phyloP scores from a whole-genome alignment of 345 rosid species.

The Bruguiera parviflora region DNA sequence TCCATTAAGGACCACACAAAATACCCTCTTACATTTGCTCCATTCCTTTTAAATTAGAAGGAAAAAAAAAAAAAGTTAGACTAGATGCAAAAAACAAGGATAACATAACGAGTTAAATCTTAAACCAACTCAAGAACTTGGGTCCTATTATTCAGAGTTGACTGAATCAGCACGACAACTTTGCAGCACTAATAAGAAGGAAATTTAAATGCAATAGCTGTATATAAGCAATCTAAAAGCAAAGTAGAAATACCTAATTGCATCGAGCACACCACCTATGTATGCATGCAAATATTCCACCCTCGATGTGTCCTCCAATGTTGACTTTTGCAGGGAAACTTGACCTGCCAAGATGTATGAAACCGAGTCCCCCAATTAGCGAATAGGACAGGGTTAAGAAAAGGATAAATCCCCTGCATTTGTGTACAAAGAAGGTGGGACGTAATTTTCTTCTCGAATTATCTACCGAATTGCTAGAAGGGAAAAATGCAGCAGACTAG shows the following conservation, averaged over 20 bases:
- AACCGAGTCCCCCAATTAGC: neutral
- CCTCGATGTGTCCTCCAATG: constrained; percentile 44
- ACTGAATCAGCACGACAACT: too few species aligned
- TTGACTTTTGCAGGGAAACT: constrained; percentile 25
- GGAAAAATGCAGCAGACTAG: neutral
- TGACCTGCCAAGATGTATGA: constrained; percentile 37
- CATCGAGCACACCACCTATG: constrained; percentile 45
- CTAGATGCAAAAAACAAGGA: neutral
- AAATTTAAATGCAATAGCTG: neutral
- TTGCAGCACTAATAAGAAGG: neutral
- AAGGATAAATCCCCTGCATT: too few species aligned
- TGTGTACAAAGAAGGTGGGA: too few species aligned
- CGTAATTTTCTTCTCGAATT: too few species aligned
- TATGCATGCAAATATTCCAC: constrained; percentile 37
- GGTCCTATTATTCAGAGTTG: too few species aligned
- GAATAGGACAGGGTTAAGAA: too few species aligned
- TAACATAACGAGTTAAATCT: neutral
- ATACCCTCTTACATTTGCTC: constrained; percentile 45
- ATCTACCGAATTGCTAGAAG: neutral
- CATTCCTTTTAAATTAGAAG: constrained; percentile 31
- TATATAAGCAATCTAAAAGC: neutral
- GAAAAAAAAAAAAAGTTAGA: neutral
- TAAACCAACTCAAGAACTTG: neutral
- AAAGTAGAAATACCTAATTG: constrained; percentile 35
- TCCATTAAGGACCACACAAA: constrained; percentile 54